phyloP scores from a whole-genome alignment of 495 filamentous ascomycete genomes.

The Xylaria nigripes region DNA sequence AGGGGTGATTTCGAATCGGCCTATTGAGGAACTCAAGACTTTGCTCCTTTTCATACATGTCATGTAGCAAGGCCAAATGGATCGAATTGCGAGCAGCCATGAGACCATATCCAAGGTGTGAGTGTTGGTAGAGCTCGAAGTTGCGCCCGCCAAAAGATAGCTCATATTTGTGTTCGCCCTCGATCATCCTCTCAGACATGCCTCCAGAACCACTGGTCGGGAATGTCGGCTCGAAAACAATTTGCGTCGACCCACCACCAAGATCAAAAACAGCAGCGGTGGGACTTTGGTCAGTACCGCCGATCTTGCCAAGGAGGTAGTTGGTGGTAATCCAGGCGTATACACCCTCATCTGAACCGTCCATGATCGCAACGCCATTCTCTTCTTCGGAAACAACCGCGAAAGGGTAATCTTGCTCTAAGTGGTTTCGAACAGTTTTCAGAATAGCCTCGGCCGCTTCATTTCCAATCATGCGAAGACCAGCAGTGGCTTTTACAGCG shows the following conservation, averaged over 20 bases:
- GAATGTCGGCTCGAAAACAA: constrained; percentile 96
- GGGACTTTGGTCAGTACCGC: constrained; percentile 76
- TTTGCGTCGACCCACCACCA: constrained; percentile 93
- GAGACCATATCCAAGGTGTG: constrained; percentile 92
- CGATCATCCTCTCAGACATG: constrained; percentile 77
- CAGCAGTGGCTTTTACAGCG: constrained; percentile 94
- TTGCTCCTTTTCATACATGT: constrained; percentile 40
- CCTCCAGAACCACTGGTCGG: constrained; percentile 59
- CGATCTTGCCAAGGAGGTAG: constrained; percentile 96
- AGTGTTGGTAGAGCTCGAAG: constrained; percentile 96
- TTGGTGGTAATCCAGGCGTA: constrained; percentile 99
- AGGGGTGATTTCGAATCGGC: constrained; percentile 72
- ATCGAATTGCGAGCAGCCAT: constrained; percentile 88
- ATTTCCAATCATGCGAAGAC: constrained; percentile 73
- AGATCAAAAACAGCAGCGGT: constrained; percentile 95
- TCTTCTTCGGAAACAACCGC: constrained; percentile 78
- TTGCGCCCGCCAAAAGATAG: constrained; percentile 83
- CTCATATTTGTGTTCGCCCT: constrained; percentile 94
- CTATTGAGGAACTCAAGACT: constrained; percentile 50
- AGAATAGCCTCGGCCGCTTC: constrained; percentile 78
- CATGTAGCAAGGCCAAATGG: constrained; percentile 61
- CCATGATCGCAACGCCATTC: constrained; percentile 89
- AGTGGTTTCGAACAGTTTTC: constrained; percentile 68
- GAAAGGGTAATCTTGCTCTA: constrained; percentile 92
- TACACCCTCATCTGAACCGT: constrained; percentile 91